Base-by-base conservation (phyloP, 768 basidiomycete genomes). In the Phanerochaete sordida region DNA sequence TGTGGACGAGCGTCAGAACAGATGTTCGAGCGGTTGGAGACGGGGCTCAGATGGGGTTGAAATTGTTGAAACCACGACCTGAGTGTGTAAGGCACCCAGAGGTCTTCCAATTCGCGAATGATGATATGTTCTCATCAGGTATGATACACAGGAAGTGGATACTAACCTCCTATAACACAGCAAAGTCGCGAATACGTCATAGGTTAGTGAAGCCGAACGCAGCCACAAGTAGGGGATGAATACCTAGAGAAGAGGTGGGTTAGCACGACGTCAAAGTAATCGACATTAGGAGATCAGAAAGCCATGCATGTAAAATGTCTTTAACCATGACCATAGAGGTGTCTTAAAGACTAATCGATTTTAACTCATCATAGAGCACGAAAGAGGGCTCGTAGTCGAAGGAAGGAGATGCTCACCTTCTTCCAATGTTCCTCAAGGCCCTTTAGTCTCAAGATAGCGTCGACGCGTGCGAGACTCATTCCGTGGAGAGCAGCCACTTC, bases 321-420 rank as follows among this genome's bases (percentile, higher is more conserved):
- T 76, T 84, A 91, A 91, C 88, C 90, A 91, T 83, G 75, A 72
- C 33, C 33, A 13, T 35, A 13, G 33, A 16, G 8, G 11, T 9
- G 87, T 92, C 92, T 92, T 87, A 73, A 93, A 93, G 91, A 95
- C 92, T 95, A 95, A 95, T 95, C 93, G 88, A 81, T 81, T 74
- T 81, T 74, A 73, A 74, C 76, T 83, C 81, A 81, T 85, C 87
- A 86, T 81, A 57, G 46, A 65, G 60, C 45, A 67, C 62, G 54
- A 27, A 52, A 63, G 64, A 51, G 27, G 46, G 27, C 44, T 44
- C 30, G 57, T 27, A 39, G 35, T 51, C 46, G 30, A 49, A 55
- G 47, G 19, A 64, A 64, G 59, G 39, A 9, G 53, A 61, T 37
- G 78, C 84, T 68, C 68, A 89, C 91, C 88, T 90, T 84, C 68